These are phyloP conservation scores for Candolleomyces aberdarensis DNA, from an alignment of 768 basidiomycete species.

Conservation along the genomic window DNA sequence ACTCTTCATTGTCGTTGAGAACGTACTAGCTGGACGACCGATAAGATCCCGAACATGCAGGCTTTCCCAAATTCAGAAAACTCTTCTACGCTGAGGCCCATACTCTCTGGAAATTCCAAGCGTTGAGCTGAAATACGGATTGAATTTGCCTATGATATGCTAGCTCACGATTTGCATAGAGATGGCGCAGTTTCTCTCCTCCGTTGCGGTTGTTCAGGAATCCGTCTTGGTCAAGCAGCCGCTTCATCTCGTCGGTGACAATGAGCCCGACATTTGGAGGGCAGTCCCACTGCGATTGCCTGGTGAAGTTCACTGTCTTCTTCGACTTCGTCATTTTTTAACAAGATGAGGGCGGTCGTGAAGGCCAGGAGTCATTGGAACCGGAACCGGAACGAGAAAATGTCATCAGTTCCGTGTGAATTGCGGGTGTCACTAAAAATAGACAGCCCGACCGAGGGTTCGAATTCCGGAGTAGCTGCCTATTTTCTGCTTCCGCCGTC, in stretches of 20 bases:
- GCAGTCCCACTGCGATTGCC: background rate
- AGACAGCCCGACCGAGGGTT: too few relatives aligned
- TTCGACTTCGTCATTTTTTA: background rate
- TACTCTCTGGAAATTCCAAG: constrained; percentile 16
- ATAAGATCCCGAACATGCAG: constrained; percentile 25
- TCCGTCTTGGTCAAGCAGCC: background rate
- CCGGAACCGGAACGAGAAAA: too few relatives aligned
- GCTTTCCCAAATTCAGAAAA: constrained; percentile 26
- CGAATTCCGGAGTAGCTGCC: too few relatives aligned
- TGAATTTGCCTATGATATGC: background rate
- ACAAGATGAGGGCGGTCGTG: background rate
- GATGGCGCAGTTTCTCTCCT: background rate
- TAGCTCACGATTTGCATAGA: constrained; percentile 1
- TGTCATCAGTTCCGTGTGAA: too few relatives aligned
- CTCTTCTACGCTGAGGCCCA: constrained; percentile 17
- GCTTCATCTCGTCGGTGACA: background rate
- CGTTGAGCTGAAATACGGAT: background rate
- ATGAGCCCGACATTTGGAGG: background rate
- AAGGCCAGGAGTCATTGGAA: too few relatives aligned
- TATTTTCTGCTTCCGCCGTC: too few relatives aligned
- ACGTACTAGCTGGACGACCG: constrained; percentile 19
- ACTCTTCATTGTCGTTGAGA: background rate
- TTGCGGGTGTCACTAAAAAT: too few relatives aligned
- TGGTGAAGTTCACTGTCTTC: background rate
- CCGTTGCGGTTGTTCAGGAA: background rate